Conservation (phyloP, 2,329 filamentous ascomycete species). For the Botryotinia narcissicola region DNA sequence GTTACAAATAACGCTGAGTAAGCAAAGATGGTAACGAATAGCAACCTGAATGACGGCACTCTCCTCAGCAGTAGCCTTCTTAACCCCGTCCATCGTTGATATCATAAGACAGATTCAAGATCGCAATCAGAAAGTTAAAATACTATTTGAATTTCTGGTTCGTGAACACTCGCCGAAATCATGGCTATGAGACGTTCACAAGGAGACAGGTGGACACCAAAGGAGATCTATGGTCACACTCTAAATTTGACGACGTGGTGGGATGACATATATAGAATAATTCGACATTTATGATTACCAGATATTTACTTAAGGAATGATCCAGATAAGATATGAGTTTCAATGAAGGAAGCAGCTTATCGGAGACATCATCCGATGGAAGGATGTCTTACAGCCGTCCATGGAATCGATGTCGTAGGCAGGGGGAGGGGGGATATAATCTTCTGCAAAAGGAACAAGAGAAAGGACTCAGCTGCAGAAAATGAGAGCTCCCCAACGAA, state of each 20-base stretch:
- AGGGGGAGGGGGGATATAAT: neutral
- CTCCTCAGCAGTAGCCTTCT: neutral
- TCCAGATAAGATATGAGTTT: accelerated
- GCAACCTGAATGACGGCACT: neutral
- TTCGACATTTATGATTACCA: neutral
- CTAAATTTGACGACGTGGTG: neutral
- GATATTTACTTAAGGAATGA: neutral
- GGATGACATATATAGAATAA: neutral
- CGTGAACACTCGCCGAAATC: neutral
- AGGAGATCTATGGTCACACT: neutral
- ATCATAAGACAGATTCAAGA: neutral
- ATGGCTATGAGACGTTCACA: neutral
- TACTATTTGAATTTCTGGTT: neutral
- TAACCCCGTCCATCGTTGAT: neutral
- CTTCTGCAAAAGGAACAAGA: neutral
- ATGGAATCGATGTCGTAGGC: neutral
- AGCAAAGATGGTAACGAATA: neutral
- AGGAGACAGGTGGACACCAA: neutral
- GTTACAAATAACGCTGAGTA: neutral
- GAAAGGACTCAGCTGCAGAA: neutral
- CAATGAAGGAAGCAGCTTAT: neutral
- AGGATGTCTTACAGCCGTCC: neutral
- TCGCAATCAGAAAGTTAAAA: neutral
- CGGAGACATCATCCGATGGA: neutral
- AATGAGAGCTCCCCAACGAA: neutral